These are phyloP conservation scores for Carex myosuroides DNA, from an alignment of 176 grass and related monocot genomes.

Conservation along the genomic window DNA sequence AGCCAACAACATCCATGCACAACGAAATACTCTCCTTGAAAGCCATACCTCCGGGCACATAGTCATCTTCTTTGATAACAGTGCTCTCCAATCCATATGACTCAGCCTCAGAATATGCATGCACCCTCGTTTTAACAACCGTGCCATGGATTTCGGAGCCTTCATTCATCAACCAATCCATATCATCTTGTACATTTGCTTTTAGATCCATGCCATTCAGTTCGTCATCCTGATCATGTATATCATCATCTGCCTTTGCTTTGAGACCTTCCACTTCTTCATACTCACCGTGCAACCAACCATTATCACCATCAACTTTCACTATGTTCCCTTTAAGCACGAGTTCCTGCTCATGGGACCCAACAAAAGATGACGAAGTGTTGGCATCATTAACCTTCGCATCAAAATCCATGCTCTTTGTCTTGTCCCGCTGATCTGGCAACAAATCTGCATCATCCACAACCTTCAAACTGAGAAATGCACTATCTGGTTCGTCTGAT, in stretches of 20 bases:
- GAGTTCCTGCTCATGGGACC: not conserved
- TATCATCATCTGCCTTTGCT: not conserved
- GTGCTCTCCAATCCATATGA: not conserved
- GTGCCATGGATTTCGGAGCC: not conserved
- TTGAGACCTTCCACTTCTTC: not conserved
- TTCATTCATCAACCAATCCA: slow-evolving; percentile 8
- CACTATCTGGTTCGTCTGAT: not conserved
- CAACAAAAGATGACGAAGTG: not conserved
- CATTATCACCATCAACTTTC: not conserved
- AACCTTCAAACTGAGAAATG: not conserved
- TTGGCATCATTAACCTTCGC: not conserved
- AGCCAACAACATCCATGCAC: not conserved
- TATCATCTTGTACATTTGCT: not conserved
- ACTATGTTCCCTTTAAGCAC: not conserved
- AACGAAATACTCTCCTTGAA: not conserved
- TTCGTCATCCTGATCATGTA: not conserved
- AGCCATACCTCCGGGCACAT: not conserved
- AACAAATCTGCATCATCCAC: not conserved
- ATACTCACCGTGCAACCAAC: not conserved
- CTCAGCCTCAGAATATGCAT: not conserved
- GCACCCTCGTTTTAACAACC: not conserved
- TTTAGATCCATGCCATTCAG: not conserved
- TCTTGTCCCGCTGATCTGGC: not conserved
- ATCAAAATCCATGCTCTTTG: not conserved
- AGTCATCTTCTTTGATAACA: not conserved